Evolutionary conservation across 805 yeast species (phyloP), one percentile per base, ranked within the genome.

Genomic region (Hanseniaspora valbyensis): DNA sequence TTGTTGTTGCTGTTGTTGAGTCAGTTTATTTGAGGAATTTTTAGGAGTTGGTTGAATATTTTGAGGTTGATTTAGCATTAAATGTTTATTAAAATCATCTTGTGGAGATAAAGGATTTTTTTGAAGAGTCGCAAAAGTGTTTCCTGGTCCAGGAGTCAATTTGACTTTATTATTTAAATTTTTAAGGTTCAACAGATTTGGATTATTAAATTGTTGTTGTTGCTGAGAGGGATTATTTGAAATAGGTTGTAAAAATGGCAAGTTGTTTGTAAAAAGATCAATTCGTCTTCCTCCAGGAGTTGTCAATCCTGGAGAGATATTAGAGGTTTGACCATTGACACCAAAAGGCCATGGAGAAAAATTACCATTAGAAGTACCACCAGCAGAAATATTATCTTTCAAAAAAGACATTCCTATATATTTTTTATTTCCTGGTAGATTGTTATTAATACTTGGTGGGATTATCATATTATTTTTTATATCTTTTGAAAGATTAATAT

Each of bases 1-100:
- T 59, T 4, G 55, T 58, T 39, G 55, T 57, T 21, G 29, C 13
- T 22, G 21, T 21, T 8, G 21, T 13, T 34, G 39, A 6, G 14
- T 18, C 4, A 34, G 21, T 18, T 34, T 34, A 34, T 34, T 16
- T 32, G 30, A 10, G 18, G 45, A 24, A 26, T 9, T 24, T 16
- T 26, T 19, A 25, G 36, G 25, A 3, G 34, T 22, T 19, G 36
- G 52, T 36, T 34, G 30, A 24, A 33, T 26, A 33, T 44, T 33
- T 33, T 24, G 42, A 41, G 30, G 25, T 14, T 46, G 41, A n/a
- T 32, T 32, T 6, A 32, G 39, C 7, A 32, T 26, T 34, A 32
- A 37, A 16, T 36, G 43, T 48, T 37, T 42, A 32, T 10, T 42
- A 38, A 26, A 36, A 19, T 46, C 29, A 4, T 44, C 49, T 13